Evolutionary conservation across 768 basidiomycete species (phyloP), one percentile per base, ranked within the genome.

Genomic region (Lactarius hengduanensis): DNA sequence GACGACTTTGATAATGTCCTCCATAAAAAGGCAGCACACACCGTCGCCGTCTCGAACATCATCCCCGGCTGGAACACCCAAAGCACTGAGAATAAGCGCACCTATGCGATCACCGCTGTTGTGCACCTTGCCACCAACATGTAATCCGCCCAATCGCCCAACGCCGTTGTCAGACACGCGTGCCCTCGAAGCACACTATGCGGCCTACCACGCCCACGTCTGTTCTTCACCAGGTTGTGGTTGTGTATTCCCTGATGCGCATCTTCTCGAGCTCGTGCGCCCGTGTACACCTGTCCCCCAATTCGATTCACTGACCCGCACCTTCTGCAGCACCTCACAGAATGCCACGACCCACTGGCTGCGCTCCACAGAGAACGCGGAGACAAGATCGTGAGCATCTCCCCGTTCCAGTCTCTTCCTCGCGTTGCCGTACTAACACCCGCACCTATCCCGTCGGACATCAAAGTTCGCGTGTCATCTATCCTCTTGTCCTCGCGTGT

Each of bases 261-360:
- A 88, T 58, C 75, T 95, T 34, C 75, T 96, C 57, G 87, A 91
- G 71, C 73, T 96, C 79, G 94, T 95, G 76, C 79, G 93, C 79
- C 16, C 3, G 41, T 55, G 38, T 61, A 47, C 26, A 6, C 36
- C 43, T 50, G 15, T 41, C 18, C 32, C 59, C 9, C 34, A 34
- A 43, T 54, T 68, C 26, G 69, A 54, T 45, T 55, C 57, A 13
- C 55, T 36, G 57, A 47, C 36, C 22, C 26, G 61, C n/a, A 59
- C 63, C 55, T 59, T 22, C 22, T 57, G 50, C 61, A 90, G 89
- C 90, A 92, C 76, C 86, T 89, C 73, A 90, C 88, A 28, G 94
- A 96, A 77, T 90, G 88, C 69, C 94, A 96, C 69, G 92, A 96
- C 76, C 89, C 93, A 4, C 77, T 96, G 34, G 86, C 91, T n/a